These are phyloP conservation scores for Calonectria pseudoturangicola DNA, from an alignment of 2,329 filamentous ascomycete genomes.

Conservation along the genomic window DNA sequence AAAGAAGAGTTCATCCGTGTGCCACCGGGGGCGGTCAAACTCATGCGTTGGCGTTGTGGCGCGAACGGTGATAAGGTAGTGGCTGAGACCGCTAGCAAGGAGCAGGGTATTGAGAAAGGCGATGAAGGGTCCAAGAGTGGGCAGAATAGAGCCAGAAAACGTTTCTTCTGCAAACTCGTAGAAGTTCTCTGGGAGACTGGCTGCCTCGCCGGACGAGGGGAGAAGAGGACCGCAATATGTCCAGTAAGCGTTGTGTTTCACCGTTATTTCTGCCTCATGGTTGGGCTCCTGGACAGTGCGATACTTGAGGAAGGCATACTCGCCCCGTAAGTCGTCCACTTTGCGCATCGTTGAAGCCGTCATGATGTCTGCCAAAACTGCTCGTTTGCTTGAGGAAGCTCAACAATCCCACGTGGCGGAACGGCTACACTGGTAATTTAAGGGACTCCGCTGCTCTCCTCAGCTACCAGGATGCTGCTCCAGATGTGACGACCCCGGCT, in stretches of 20 bases:
- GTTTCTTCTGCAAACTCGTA: constrained; percentile 62
- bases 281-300: neutral
- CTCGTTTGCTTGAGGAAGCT: neutral
- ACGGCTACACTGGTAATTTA: constrained; percentile 10
- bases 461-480: constrained; percentile 23
- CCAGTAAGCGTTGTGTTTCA: constrained; percentile 62
- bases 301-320: constrained; percentile 43
- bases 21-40: constrained; percentile 68
- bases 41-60: constrained; percentile 65
- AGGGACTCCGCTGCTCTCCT: constrained; percentile 2
- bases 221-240: constrained; percentile 66
- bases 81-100: constrained; percentile 56
- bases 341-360: neutral
- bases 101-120: constrained; percentile 62
- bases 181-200: constrained; percentile 58
- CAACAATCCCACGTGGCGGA: neutral
- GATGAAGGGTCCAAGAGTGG: constrained; percentile 63
- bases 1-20: constrained; percentile 70
- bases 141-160: constrained; percentile 59
- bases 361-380: constrained; percentile 5
- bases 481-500: constrained; percentile 5
- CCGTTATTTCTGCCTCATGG: constrained; percentile 4
- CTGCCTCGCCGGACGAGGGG: constrained; percentile 19
- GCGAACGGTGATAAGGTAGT: constrained; percentile 70
- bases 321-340: neutral